Evolutionary conservation across 768 basidiomycete species (phyloP).

Genomic region (Leccinum incarnatum): DNA sequence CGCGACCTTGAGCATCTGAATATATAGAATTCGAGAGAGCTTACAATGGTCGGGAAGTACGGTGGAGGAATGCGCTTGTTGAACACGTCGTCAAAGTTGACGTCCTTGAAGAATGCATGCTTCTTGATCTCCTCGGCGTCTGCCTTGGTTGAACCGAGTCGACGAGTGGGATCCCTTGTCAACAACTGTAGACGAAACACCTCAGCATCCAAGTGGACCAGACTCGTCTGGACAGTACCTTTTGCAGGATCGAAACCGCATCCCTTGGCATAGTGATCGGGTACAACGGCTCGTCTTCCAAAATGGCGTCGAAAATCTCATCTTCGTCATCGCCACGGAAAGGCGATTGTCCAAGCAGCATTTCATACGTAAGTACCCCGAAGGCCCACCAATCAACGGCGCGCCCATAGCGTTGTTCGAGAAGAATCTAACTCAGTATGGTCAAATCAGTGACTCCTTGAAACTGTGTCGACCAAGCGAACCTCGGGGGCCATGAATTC

Average conservation of each 20-base stretch:
- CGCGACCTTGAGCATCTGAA: constrained; percentile 7
- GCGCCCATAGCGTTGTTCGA: constrained; percentile 98
- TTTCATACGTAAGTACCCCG: constrained; percentile 97
- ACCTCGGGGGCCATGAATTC: constrained; percentile 99
- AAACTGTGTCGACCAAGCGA: constrained; percentile 14
- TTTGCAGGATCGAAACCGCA: constrained; percentile 92
- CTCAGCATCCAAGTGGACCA: constrained; percentile 3
- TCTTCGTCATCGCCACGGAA: constrained; percentile 99
- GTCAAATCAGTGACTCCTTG: constrained; percentile 1
- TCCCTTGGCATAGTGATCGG: constrained; percentile 99
- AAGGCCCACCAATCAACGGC: constrained; percentile 99
- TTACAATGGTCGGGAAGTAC: constrained; percentile 93
- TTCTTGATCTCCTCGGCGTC: constrained; percentile 98
- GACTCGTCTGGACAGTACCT: constrained; percentile 46
- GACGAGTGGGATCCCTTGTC: constrained; percentile 86
- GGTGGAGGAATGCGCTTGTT: constrained; percentile 96
- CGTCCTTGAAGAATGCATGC: constrained; percentile 98
- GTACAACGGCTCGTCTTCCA: constrained; percentile 97
- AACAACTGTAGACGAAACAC: constrained; percentile 63
- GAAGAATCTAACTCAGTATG: constrained; percentile 67
- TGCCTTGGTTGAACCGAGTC: constrained; percentile 86
- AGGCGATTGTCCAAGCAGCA: constrained; percentile 97
- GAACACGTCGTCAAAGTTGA: constrained; percentile 94
- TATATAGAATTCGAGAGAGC: constrained; percentile 27
- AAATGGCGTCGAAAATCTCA: constrained; percentile 98